Percentiles rank a stretch among this genome's conserved stretches.
phyloP scores from a whole-genome alignment of 2,329 filamentous ascomycete species.

The Venturia effusa region DNA sequence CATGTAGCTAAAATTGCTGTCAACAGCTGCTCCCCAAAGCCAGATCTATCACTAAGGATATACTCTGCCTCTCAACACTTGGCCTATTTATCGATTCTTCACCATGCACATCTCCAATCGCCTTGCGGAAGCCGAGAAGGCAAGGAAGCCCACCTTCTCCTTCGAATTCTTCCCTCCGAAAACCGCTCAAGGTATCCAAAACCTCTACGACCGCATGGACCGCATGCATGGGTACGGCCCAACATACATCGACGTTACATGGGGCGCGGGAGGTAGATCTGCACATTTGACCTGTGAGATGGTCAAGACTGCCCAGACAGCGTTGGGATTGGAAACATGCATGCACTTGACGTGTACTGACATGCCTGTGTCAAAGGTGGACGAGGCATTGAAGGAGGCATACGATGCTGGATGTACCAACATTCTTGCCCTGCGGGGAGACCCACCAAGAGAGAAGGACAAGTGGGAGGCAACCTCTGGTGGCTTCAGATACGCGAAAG shows the following conservation, averaged over 20 bases:
- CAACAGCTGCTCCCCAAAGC: not conserved
- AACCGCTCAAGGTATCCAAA: slow-evolving; percentile 94
- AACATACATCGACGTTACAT: slow-evolving; percentile 96
- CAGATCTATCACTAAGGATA: not conserved
- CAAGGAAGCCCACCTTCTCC: slow-evolving; percentile 80
- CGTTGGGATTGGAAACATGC: slow-evolving; percentile 93
- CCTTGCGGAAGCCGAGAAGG: slow-evolving; percentile 68
- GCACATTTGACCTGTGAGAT: slow-evolving; percentile 94
- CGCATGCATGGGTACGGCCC: slow-evolving; percentile 93
- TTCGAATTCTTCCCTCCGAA: slow-evolving; percentile 99
- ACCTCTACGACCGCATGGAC: slow-evolving; percentile 98
- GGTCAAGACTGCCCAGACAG: slow-evolving; percentile 89
- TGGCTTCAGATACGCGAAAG: slow-evolving; percentile 83
- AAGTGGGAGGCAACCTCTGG: slow-evolving; percentile 83
- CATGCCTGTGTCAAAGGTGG: slow-evolving; percentile 88
- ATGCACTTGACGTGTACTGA: slow-evolving; percentile 99
- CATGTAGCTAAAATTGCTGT: not conserved
- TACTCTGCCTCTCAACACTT: slow-evolving; percentile 7
- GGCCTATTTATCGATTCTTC: slow-evolving; percentile 17
- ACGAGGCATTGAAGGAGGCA: slow-evolving; percentile 74
- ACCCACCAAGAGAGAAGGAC: slow-evolving; percentile 87
- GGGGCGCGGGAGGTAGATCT: slow-evolving; percentile 87
- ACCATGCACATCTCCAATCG: slow-evolving; percentile 95
- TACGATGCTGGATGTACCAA: slow-evolving; percentile 96
- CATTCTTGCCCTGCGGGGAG: slow-evolving; percentile 85